Evolutionary conservation across 2,329 filamentous ascomycete genomes (phyloP).

Genomic region (Aphanoascus verrucosus): DNA sequence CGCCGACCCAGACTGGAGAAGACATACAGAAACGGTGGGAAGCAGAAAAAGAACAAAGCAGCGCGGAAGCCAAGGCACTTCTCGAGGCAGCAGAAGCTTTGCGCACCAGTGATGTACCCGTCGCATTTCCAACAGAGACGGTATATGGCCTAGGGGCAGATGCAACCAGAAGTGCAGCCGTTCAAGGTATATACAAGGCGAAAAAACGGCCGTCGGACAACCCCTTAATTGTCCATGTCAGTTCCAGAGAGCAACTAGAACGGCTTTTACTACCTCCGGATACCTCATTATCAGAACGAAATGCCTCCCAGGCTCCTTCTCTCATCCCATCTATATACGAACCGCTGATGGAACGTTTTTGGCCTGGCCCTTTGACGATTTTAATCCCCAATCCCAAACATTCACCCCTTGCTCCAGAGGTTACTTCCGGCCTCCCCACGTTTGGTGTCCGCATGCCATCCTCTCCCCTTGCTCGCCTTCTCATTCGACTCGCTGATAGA

Average conservation of each 20-base stretch:
- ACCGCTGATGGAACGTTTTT: conserved; percentile 69
- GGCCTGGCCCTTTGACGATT: conserved; percentile 90
- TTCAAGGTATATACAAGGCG: conserved; percentile 81
- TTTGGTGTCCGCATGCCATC: conserved; percentile 88
- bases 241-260: conserved; percentile 66
- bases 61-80: conserved; percentile 44
- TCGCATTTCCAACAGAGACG: conserved; percentile 94
- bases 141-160: conserved; percentile 97
- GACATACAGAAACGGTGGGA: conserved; percentile 33
- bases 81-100: conserved; percentile 57
- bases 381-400: conserved; percentile 64
- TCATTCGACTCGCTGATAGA: conserved; percentile 67
- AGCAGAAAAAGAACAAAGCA: conserved; percentile 27
- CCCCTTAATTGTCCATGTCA: conserved; percentile 85
- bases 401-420: conserved; percentile 72
- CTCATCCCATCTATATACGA: conserved; percentile 63
- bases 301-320: conserved; percentile 23
- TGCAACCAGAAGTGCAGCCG: conserved; percentile 71
- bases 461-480: conserved; percentile 68
- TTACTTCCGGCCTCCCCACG: conserved; percentile 71
- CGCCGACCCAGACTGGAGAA: conserved; percentile 23
- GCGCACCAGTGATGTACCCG: conserved; percentile 57
- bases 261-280: conserved; percentile 42
- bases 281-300: conserved; percentile 11
- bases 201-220: conserved; percentile 91